phyloP scores from a whole-genome alignment of 768 basidiomycete species.

The Mycena chlorophos region DNA sequence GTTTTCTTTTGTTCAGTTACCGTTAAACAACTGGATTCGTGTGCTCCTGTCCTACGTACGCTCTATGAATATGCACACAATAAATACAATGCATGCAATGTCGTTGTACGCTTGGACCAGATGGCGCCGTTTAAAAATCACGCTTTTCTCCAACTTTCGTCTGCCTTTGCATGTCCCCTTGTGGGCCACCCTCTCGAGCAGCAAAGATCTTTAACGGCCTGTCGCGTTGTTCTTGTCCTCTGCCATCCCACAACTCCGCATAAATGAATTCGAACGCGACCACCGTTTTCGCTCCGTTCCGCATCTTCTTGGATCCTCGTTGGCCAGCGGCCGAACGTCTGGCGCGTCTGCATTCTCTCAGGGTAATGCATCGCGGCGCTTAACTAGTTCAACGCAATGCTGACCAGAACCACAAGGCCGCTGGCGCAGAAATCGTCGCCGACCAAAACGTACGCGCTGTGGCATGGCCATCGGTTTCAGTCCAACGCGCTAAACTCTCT shows the following conservation, averaged over 20 bases:
- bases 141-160: too few species aligned
- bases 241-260: too few species aligned
- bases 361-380: neutral
- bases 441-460: constrained; percentile 36
- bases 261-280: too few species aligned
- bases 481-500: neutral
- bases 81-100: constrained; percentile 1
- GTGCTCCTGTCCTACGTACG: constrained; percentile 44
- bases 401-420: constrained; percentile 38
- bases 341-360: neutral
- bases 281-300: neutral
- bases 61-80: constrained; percentile 36
- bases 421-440: constrained; percentile 54
- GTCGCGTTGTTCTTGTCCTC: too few species aligned
- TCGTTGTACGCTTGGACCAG: neutral
- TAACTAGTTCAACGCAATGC: neutral
- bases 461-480: neutral
- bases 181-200: too few species aligned
- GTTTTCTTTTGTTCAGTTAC: constrained; percentile 60
- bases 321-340: neutral
- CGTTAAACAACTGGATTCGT: constrained; percentile 58
- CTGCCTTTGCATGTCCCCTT: too few species aligned
- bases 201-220: too few species aligned
- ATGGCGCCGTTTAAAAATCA: neutral
- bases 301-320: neutral